Evolutionary conservation across 768 basidiomycete species (phyloP), one percentile per base, ranked within the genome.

Genomic region (Trametopsis cervina): DNA sequence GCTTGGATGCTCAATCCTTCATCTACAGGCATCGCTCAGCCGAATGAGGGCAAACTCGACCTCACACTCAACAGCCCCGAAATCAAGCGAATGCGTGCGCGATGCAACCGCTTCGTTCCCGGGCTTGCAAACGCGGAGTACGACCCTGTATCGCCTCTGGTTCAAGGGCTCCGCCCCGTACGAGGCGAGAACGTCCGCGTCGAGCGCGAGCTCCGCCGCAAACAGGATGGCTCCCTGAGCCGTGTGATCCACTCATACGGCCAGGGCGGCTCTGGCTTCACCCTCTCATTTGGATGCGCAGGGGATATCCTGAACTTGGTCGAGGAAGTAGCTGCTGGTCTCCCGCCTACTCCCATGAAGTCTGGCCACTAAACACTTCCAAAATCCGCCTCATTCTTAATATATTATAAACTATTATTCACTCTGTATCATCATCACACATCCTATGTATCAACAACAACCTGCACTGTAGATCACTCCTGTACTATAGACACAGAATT

Each of bases 211-310:
- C 38, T 53, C 18, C 36, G 48, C 18, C 10, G 20, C 11, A 53
- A 50, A 40, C 20, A 17, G 3, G 48, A 53, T 33, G 52, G 51
- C 17, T 46, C 51, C 26, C 29, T 40, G 23, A 59, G 58, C 46
- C 36, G 46, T 13, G 53, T 59, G 25, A 33, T 59, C 10, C 56
- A 59, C 51, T 55, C 56, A 7, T 59, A 57, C 42, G 56, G 56
- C 7, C 56, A 57, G 22, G 58, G 55, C 23, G 56, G 58, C 3
- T 50, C 55, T 11, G 58, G 58, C 4, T 57, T 52, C 42, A 52
- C 53, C 3, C 49, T 60, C 1, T 55, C 56, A 1, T 60, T 60
- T 35, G 58, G 58, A 2, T 60, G 58, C 22, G 58, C 58, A 4
- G 54, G 51, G 12, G 56, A 60, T 20, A 54, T 60, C 13, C 36